Base-by-base conservation (phyloP, 805 yeast genomes). In the Sungouiella blattae region DNA sequence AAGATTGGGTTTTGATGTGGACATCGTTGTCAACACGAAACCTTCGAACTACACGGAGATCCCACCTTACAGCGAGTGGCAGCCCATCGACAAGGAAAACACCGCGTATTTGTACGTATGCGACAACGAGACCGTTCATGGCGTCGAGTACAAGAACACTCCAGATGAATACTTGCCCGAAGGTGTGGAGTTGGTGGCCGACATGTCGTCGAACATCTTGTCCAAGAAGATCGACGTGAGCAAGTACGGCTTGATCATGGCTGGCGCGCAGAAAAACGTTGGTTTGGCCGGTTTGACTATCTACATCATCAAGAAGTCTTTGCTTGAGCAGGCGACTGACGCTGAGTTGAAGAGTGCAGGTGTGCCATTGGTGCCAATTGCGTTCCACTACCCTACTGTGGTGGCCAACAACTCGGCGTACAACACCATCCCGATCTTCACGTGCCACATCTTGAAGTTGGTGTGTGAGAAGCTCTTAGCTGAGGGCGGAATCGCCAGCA, bases 221-320 rank as follows among this genome's bases (percentile, higher is more conserved):
- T 86, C 96, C 15, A 81, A 84, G 47, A 67, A 75, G 46, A 60
- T 93, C 32, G 96, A 91, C 52, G 83, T 93, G 27, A 67, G 85
- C 37, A 81, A 86, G 60, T 91, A 77, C 55, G 98, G 96, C 33
- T 67, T 88, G 18, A 81, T 93, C 43, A 80, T 89, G 77, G 98
- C 96, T 13, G 99, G 99, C 44, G 99, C 98, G 18, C 99, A 93
- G 66, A 93, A 93, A 65, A 93, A 93, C 60, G 87, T 93, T 55
- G 98, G 99, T 36, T 69, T 93, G 55, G 97, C 99, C 7, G 98
- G 99, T 25, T 77, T 93, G 46, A 83, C 97, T 11, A 73, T 93
- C 43, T 91, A 88, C 60, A 91, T 93, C 52, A 81, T 89, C 62
- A 87, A 86, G 63, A 91, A 88, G 59, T 55, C 80, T 1, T 71